These are phyloP conservation scores for Dendrostoma leiphaemia DNA, from an alignment of 2,329 filamentous ascomycete genomes.

Conservation along the genomic window DNA sequence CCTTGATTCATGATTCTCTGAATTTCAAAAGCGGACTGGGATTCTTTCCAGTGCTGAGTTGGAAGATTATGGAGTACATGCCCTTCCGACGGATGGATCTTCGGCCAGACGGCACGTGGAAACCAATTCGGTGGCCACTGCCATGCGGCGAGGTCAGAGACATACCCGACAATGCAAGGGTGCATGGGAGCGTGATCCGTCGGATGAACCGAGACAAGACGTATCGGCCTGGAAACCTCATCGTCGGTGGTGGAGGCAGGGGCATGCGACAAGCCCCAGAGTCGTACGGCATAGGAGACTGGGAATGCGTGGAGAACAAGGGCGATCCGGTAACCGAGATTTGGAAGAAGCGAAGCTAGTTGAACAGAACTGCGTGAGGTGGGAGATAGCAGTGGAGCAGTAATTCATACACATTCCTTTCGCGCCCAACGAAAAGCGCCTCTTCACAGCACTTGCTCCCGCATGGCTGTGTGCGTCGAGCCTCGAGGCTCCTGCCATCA, in stretches of 20 bases:
- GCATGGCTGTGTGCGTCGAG: no score
- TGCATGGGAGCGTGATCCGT: conserved; percentile 73
- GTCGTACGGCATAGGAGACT: conserved; percentile 67
- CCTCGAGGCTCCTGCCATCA: no score
- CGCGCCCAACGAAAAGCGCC: no score
- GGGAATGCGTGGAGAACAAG: conserved; percentile 62
- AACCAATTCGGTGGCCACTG: conserved; percentile 76
- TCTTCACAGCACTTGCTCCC: no score
- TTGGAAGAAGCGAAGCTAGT: conserved; percentile 44
- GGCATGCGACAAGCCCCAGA: conserved; percentile 61
- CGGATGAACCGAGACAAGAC: conserved; percentile 61
- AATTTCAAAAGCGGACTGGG: conserved; percentile 60
- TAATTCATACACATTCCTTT: no score
- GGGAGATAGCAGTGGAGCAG: not conserved
- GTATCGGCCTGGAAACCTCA: conserved; percentile 77
- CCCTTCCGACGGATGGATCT: conserved; percentile 82
- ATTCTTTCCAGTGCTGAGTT: conserved; percentile 56
- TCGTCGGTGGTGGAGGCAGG: conserved; percentile 74
- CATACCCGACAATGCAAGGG: conserved; percentile 65
- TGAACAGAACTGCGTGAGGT: not conserved
- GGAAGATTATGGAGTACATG: conserved; percentile 79
- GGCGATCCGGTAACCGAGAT: conserved; percentile 70
- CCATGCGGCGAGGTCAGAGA: conserved; percentile 77
- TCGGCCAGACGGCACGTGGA: conserved; percentile 70
- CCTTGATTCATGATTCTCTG: conserved; percentile 69